These are phyloP conservation scores for Tylopilus intermedius DNA, from an alignment of 768 basidiomycete species.

Conservation along the genomic window DNA sequence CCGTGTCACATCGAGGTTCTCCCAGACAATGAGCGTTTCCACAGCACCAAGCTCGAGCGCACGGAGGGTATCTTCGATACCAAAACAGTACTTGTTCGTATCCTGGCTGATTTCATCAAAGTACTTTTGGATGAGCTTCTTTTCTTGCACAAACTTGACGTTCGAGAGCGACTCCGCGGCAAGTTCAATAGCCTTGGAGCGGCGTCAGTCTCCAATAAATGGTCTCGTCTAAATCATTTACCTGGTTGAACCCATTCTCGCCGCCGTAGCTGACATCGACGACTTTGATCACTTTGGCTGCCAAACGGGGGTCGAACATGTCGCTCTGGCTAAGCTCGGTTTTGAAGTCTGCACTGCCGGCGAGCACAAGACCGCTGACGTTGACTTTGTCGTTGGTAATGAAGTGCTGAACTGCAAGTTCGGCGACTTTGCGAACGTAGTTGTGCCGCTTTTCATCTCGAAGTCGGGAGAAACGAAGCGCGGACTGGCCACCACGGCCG, in stretches of 20 bases:
- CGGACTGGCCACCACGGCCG: conserved; percentile 99
- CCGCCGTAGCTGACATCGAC: conserved; percentile 99
- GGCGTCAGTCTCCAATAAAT: neutral
- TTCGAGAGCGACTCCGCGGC: conserved; percentile 94
- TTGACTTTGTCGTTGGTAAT: conserved; percentile 99
- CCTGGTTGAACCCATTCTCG: conserved; percentile 99
- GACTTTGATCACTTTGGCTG: conserved; percentile 91
- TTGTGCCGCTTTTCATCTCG: conserved; percentile 99
- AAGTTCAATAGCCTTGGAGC: conserved; percentile 83
- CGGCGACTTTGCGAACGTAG: conserved; percentile 98
- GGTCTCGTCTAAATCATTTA: conserved; percentile 25
- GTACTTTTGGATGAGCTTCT: conserved; percentile 94
- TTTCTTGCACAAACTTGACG: conserved; percentile 99
- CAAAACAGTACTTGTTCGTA: conserved; percentile 94
- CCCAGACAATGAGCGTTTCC: conserved; percentile 98
- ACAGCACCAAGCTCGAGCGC: conserved; percentile 94
- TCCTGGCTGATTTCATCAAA: conserved; percentile 99
- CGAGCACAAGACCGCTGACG: conserved; percentile 90
- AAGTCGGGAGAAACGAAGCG: conserved; percentile 98
- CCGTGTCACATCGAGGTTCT: conserved; percentile 89
- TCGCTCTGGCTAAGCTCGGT: conserved; percentile 95
- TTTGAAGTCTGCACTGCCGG: conserved; percentile 98
- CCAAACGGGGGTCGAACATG: conserved; percentile 88
- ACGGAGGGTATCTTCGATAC: conserved; percentile 94
- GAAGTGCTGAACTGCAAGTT: conserved; percentile 94